Percentiles rank a stretch among this genome's conserved stretches.
Conservation (phyloP, 2,329 filamentous ascomycete genomes). For the Pseudogymnoascus sp. region DNA sequence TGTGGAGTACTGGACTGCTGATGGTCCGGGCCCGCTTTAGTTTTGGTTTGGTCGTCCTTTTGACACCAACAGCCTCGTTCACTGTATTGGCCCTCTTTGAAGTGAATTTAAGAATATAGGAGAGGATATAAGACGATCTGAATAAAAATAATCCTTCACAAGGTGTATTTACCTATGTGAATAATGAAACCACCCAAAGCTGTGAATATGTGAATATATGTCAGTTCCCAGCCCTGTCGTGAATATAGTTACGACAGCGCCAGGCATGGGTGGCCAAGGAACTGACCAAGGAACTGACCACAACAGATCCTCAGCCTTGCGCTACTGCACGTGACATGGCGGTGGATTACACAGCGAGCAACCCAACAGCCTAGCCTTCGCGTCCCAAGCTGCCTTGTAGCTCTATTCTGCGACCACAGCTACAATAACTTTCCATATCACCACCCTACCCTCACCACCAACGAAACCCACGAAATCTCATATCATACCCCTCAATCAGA, state of each 20-base stretch:
- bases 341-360: constrained; percentile 1
- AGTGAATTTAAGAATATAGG: not conserved
- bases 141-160: not conserved
- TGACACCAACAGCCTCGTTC: not conserved
- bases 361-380: constrained; percentile 6
- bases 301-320: constrained; percentile 6
- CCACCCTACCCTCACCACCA: not conserved
- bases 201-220: not conserved
- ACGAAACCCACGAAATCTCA: not conserved
- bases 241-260: not conserved
- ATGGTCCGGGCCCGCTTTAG: constrained; percentile 5
- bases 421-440: constrained; percentile 1
- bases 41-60: not conserved
- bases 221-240: not conserved
- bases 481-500: constrained; percentile 9
- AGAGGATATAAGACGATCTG: not conserved
- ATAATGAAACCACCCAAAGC: not conserved
- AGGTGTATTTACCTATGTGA: not conserved
- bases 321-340: constrained; percentile 4
- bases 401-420: constrained; percentile 4
- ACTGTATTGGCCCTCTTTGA: not conserved
- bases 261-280: not conserved
- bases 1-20: constrained; percentile 1
- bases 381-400: constrained; percentile 10
- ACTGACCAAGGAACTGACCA: not conserved